These are phyloP conservation scores for Murraya koenigii DNA, from an alignment of 345 rosid genomes.

Conservation along the genomic window DNA sequence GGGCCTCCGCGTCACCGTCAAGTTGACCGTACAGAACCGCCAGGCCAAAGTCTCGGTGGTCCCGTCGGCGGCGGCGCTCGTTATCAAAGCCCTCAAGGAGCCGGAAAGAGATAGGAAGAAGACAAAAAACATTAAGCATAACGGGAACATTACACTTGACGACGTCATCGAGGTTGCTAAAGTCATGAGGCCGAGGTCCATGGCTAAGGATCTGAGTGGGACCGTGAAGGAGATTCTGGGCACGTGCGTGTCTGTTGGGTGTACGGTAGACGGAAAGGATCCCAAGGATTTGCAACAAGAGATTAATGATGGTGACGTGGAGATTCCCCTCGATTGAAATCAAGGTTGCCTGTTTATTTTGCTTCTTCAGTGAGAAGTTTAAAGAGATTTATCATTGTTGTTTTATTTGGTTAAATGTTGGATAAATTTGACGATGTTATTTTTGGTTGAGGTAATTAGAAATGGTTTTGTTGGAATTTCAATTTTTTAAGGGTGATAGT, in stretches of 20 bases:
- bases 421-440: neutral
- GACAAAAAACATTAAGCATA: conserved; percentile 50
- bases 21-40: conserved; percentile 67
- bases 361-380: neutral
- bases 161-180: conserved; percentile 58
- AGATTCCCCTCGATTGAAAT: conserved; percentile 42
- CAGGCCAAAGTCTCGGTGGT: conserved; percentile 65
- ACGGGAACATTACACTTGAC: conserved; percentile 50
- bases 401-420: conserved; percentile 1
- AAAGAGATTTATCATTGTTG: neutral
- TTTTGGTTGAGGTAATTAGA: conserved; percentile 18
- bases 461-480: neutral
- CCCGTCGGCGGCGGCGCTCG: conserved; percentile 64
- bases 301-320: conserved; percentile 47
- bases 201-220: conserved; percentile 55
- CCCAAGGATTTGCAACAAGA: conserved; percentile 59
- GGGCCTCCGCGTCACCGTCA: conserved; percentile 64
- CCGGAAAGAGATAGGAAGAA: conserved; percentile 63
- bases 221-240: conserved; percentile 62
- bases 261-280: conserved; percentile 56
- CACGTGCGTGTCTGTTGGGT: conserved; percentile 63
- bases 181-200: conserved; percentile 49
- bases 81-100: conserved; percentile 59
- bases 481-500: neutral
- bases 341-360: neutral